Evolutionary conservation across 805 yeast genomes (phyloP), one percentile per base, ranked within the genome.

Genomic region (Sugiyamaella lignohabitans): DNA sequence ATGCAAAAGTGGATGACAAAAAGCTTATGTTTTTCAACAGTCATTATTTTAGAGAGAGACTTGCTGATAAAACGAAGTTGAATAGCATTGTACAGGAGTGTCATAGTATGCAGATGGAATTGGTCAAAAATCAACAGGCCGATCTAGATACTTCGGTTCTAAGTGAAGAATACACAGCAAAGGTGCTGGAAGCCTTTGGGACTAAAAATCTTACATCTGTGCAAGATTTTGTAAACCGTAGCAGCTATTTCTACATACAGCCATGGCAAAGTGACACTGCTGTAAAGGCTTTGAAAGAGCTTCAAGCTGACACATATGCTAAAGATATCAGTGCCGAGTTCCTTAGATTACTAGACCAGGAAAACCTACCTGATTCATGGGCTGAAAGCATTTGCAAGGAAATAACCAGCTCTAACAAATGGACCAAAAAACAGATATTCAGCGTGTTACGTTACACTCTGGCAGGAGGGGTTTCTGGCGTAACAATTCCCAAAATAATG

Each of bases 1-100:
- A 89, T 65, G 94, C 96, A 14, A 91, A 88, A 61, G 96, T 93
- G 5, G 88, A 85, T 53, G 80, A 79, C 49, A 73, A 75, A 45
- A 91, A 93, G 63, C 71, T 93, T 45, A 69, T 72, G 54, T 85
- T 68, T 61, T 85, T 93, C 67, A 89, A 93, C 64, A 86, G 84
- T 57, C 74, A 73, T 49, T 87, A 84, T 59, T 64, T 88, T 35
- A 64, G 65, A 3, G 52, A 62, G 35, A 69, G 70, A 44, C 58
- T 86, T 14, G 56, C 60, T 1, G 65, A 73, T 32, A 66, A 70
- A 0, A 55, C 41, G 1, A 48, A 51, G 21, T 63, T 76, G 5
- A 55, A 63, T 0, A 58, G 65, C 3, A 58, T 77, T 4, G 65
- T 75, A 8, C 20, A 42, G 10, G 30, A 39, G 18, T 53, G 53